Evolutionary conservation across 2,329 filamentous ascomycete species (phyloP).

Genomic region (Alternaria sp.): DNA sequence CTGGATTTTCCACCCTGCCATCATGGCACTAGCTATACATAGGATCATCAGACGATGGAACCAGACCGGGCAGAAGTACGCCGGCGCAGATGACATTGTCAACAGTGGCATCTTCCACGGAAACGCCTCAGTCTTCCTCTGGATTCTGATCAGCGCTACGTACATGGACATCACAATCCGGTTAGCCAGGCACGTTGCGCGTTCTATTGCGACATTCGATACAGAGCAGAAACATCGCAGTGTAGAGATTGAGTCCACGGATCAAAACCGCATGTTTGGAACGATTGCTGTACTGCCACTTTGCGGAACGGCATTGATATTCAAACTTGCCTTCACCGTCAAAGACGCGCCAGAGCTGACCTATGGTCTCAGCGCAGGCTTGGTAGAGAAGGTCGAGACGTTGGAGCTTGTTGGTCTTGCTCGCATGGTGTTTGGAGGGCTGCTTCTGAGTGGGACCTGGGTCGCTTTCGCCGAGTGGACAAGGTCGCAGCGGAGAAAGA

Average conservation of each 20-base stretch:
- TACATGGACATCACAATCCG: conserved; percentile 69
- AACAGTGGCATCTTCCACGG: conserved; percentile 63
- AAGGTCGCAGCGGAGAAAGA: conserved; percentile 27
- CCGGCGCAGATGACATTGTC: conserved; percentile 88
- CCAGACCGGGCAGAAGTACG: conserved; percentile 95
- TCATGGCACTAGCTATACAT: conserved; percentile 66
- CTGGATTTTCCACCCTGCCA: conserved; percentile 42
- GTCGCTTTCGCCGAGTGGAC: conserved; percentile 41
- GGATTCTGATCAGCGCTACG: conserved; percentile 73
- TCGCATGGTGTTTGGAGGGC: conserved; percentile 49
- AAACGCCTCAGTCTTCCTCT: conserved; percentile 68
- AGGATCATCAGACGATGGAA: conserved; percentile 85
- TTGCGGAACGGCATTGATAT: conserved; percentile 70
- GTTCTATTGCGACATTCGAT: conserved; percentile 37
- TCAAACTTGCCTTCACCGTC: conserved; percentile 89
- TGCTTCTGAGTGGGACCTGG: conserved; percentile 42
- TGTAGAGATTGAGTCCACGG: conserved; percentile 34
- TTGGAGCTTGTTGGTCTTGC: conserved; percentile 41
- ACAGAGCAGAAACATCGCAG: conserved; percentile 16
- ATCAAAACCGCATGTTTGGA: conserved; percentile 42
- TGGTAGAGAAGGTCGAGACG: conserved; percentile 59
- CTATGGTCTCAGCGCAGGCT: conserved; percentile 48
- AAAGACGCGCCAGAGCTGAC: conserved; percentile 86
- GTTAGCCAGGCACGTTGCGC: conserved; percentile 49
- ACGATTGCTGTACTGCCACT: conserved; percentile 51